Evolutionary conservation across 1,139 yeast genomes (phyloP).

Genomic region (Scheffersomyces parashehatae): DNA sequence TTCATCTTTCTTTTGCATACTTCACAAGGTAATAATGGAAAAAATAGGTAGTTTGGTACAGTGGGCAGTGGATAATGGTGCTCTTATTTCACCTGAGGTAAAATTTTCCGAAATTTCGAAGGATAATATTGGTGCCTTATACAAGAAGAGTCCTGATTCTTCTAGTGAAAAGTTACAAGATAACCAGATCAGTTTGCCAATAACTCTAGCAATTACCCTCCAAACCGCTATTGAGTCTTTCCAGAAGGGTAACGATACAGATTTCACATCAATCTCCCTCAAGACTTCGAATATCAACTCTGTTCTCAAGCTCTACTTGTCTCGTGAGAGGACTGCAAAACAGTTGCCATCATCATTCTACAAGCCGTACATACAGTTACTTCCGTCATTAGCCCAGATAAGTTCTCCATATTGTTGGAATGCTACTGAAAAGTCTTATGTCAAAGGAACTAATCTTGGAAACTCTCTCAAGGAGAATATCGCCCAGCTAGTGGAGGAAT

Average conservation of each 20-base stretch:
- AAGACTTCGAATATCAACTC: slow-evolving; percentile 38
- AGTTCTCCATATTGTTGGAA: slow-evolving; percentile 69
- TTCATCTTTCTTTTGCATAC: background rate
- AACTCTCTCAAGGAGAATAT: slow-evolving; percentile 40
- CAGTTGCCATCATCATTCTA: slow-evolving; percentile 23
- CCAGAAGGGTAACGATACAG: slow-evolving; percentile 11
- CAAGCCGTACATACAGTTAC: slow-evolving; percentile 54
- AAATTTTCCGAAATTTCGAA: slow-evolving; percentile 20
- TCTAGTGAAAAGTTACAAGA: slow-evolving; percentile 3
- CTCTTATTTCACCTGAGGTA: slow-evolving; percentile 31
- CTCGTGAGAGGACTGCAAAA: slow-evolving; percentile 29
- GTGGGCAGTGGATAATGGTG: slow-evolving; percentile 57
- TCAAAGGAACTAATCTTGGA: slow-evolving; percentile 66
- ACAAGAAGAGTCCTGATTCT: slow-evolving; percentile 9
- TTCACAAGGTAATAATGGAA: background rate
- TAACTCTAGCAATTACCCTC: slow-evolving; percentile 39
- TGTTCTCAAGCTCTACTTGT: slow-evolving; percentile 48
- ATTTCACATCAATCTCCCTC: slow-evolving; percentile 16
- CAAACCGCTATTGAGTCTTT: slow-evolving; percentile 45
- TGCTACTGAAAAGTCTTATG: slow-evolving; percentile 44
- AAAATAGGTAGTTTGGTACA: slow-evolving; percentile 24
- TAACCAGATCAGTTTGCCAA: slow-evolving; percentile 37
- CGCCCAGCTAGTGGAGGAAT: slow-evolving; percentile 44
- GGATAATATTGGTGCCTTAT: slow-evolving; percentile 44
- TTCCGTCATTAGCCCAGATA: slow-evolving; percentile 53